Evolutionary conservation across 208 protist genomes (phyloP).

Genomic region (Crithidia bombi): DNA sequence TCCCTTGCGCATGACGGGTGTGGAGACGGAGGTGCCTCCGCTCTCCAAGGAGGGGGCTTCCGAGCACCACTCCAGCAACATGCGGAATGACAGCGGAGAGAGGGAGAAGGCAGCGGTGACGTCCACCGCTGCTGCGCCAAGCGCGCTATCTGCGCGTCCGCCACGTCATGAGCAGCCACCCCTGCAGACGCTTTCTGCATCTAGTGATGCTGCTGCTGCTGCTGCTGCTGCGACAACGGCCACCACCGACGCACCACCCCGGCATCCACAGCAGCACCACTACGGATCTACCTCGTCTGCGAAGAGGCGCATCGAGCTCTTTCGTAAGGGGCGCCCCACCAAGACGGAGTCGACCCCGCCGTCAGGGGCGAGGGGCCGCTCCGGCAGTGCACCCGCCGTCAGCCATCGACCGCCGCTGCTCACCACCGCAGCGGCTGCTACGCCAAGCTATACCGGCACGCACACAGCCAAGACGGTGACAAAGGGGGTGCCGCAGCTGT

Average conservation of each 20-base stretch:
- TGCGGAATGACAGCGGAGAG: background rate
- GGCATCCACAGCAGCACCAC: background rate
- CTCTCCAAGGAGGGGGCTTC: background rate
- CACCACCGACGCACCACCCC: no score
- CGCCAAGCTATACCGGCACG: background rate
- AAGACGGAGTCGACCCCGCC: background rate
- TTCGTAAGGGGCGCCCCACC: background rate
- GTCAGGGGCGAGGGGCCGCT: background rate
- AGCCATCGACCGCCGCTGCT: background rate
- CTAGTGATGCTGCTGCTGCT: no score
- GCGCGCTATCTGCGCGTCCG: background rate
- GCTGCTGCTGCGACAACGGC: no score
- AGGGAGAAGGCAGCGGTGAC: background rate
- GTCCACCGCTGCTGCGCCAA: background rate
- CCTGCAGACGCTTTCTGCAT: no score
- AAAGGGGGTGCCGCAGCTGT: constrained; percentile 29
- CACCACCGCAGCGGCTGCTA: background rate
- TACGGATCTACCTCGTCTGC: background rate
- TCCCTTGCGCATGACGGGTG: background rate
- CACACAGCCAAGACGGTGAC: constrained; percentile 12
- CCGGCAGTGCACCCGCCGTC: constrained; percentile 11
- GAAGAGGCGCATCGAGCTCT: constrained; percentile 20
- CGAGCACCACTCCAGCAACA: background rate
- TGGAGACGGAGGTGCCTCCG: background rate
- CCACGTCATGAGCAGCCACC: constrained; percentile 9